Base-by-base conservation (phyloP, 1,284 basidiomycete genomes). In the Sphagnurus paluster region DNA sequence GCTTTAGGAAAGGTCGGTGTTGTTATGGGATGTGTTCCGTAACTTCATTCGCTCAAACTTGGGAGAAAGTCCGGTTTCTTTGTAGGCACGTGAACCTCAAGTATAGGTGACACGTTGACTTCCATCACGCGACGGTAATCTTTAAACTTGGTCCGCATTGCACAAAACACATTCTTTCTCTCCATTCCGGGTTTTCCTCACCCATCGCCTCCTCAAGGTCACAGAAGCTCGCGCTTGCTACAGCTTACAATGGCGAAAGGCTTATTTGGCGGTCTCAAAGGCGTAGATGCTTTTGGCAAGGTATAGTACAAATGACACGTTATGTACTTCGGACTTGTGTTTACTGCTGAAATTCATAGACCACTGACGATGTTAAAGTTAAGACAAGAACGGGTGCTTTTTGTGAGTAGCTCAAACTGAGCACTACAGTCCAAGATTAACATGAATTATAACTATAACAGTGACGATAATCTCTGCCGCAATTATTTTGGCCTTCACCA, bases 201-300 rank as follows among this genome's bases (percentile, higher is more conserved):
- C 54, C 60, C 63, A 55, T 56, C 55, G 58, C 59, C 58, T 52
- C 50, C 55, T 56, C n/a, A 48, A 44, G 42, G 44, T 50, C 38
- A 40, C 46, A 19, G 35, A 39, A 43, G 46, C 48, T 50, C 19
- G 42, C 56, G 55, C 52, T 55, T 60, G 56, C 52, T 58, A 60
- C 52, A 57, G 53, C 57, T 48, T 52, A 67, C 52, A 51, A 86
- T 86, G 88, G 87, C 87, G 52, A 89, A 84, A 70, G 84, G 85
- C 55, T 69, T 90, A 55, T 76, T 89, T 61, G 77, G 76, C 44
- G 78, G 75, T 56, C 76, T 91, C 56, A 91, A 88, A 64, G 86
- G 88, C 66, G 79, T 98, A 52, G 95, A 99, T 76, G 96, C 95
- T 67, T 99, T 99, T 75, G 95, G 94, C 55, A 98, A 98, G 85